Evolutionary conservation across 129 eudicot species (phyloP).

Genomic region (Sambucus nigra): DNA sequence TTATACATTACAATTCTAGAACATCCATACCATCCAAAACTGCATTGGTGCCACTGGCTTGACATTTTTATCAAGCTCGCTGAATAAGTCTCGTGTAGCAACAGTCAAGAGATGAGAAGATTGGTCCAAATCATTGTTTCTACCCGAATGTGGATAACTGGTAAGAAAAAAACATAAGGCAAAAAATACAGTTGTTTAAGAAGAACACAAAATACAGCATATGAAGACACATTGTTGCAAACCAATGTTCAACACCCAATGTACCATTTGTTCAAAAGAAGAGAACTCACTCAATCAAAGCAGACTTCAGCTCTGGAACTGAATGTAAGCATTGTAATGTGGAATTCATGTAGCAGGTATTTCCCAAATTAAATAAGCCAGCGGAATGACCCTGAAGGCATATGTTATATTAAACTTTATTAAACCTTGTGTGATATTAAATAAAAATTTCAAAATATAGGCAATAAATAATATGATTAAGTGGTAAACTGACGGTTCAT

Average conservation of each 20-base stretch:
- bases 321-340: constrained; percentile 92
- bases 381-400: constrained; percentile 84
- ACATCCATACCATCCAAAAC: constrained; percentile 68
- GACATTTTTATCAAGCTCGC: constrained; percentile 87
- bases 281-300: constrained; percentile 55
- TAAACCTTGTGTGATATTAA: too few relatives aligned
- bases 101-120: constrained; percentile 88
- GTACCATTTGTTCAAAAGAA: neutral
- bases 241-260: constrained; percentile 1
- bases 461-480: constrained; percentile 2
- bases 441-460: constrained; percentile 11
- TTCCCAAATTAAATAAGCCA: constrained; percentile 85
- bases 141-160: constrained; percentile 79
- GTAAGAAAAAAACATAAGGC: constrained; percentile 4
- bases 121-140: constrained; percentile 68
- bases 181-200: constrained; percentile 1
- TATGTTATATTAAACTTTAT: constrained; percentile 4
- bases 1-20: neutral
- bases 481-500: neutral
- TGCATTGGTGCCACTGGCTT: constrained; percentile 95
- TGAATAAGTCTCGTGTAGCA: constrained; percentile 84
- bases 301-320: constrained; percentile 96
- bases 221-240: neutral
- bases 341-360: constrained; percentile 98
- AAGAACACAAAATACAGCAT: neutral